phyloP scores from a whole-genome alignment of 352 stramenopile species.

The Phytophthora syringae region DNA sequence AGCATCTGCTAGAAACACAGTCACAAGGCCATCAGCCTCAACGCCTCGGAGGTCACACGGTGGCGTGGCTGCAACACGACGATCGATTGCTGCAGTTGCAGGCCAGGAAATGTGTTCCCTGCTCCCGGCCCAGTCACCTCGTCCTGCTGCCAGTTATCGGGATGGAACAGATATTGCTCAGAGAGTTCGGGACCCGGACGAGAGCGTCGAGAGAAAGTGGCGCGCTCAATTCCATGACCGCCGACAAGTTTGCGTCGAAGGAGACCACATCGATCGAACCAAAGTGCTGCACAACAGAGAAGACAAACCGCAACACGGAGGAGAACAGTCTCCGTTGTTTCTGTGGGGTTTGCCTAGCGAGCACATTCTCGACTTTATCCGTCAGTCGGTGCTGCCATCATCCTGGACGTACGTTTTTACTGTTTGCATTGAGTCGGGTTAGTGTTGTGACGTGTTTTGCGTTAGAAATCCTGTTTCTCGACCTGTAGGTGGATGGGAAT shows the following conservation, averaged over 20 bases:
- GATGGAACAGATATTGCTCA: slow-evolving; percentile 9
- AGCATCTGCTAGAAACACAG: neutral
- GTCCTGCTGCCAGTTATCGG: neutral
- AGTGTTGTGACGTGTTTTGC: neutral
- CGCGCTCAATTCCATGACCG: slow-evolving; percentile 51
- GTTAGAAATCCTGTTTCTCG: slow-evolving; percentile 32
- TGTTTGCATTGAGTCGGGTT: neutral
- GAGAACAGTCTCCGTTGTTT: slow-evolving; percentile 45
- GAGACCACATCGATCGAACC: slow-evolving; percentile 51
- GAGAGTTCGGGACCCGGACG: slow-evolving; percentile 17
- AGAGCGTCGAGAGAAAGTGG: slow-evolving; percentile 57
- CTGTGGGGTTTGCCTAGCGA: slow-evolving; percentile 74
- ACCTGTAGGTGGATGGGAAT: slow-evolving; percentile 54
- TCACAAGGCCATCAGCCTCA: neutral
- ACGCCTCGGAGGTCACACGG: slow-evolving; percentile 15
- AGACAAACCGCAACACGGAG: slow-evolving; percentile 1
- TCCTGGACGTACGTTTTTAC: slow-evolving; percentile 60
- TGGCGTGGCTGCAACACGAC: slow-evolving; percentile 14
- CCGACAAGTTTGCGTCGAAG: slow-evolving; percentile 40
- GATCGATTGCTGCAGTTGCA: slow-evolving; percentile 15
- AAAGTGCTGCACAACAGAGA: slow-evolving; percentile 53
- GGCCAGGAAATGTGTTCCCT: slow-evolving; percentile 27
- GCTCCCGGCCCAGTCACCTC: slow-evolving; percentile 12
- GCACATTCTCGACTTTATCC: slow-evolving; percentile 81
- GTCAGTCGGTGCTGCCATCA: slow-evolving; percentile 73